Percentiles rank a stretch among this genome's conserved stretches.
phyloP scores from a whole-genome alignment of 495 filamentous ascomycete species.

The Lentithecium fluviatile region DNA sequence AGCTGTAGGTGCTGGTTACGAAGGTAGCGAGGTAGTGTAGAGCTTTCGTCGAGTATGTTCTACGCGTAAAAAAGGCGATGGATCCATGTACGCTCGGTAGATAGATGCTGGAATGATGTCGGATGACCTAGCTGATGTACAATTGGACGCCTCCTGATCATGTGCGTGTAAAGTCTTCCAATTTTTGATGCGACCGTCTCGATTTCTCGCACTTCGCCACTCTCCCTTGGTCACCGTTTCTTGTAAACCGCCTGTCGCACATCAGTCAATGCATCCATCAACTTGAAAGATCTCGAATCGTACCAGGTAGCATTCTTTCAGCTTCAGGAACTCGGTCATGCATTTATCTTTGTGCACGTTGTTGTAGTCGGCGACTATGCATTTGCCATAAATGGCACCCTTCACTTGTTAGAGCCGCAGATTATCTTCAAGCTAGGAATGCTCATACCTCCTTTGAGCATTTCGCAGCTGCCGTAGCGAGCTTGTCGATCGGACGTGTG shows the following conservation, averaged over 20 bases:
- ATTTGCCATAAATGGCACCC: slow-evolving; percentile 88
- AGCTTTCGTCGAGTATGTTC: slow-evolving; percentile 1
- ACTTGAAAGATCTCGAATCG: slow-evolving; percentile 34
- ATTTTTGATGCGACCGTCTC: too few species aligned
- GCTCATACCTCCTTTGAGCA: slow-evolving; percentile 73
- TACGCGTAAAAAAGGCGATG: neutral
- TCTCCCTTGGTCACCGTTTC: slow-evolving; percentile 37
- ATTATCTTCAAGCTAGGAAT: neutral
- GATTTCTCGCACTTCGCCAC: too few species aligned
- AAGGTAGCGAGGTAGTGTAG: too few species aligned
- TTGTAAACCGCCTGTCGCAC: slow-evolving; percentile 49
- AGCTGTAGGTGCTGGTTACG: slow-evolving; percentile 53
- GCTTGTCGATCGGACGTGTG: slow-evolving; percentile 78
- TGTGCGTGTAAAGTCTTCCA: neutral
- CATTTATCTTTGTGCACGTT: slow-evolving; percentile 91
- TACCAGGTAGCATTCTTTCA: slow-evolving; percentile 91
- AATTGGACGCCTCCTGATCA: slow-evolving; percentile 13
- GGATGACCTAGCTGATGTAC: slow-evolving; percentile 7
- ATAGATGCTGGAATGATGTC: slow-evolving; percentile 7
- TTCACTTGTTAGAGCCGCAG: slow-evolving; percentile 39
- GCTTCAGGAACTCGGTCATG: slow-evolving; percentile 72
- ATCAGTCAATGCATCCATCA: too few species aligned
- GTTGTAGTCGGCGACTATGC: slow-evolving; percentile 86
- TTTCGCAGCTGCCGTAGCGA: slow-evolving; percentile 77
- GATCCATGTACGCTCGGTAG: slow-evolving; percentile 4